These are phyloP conservation scores for Gossypium turneri DNA, from an alignment of 345 rosid species.

Conservation along the genomic window DNA sequence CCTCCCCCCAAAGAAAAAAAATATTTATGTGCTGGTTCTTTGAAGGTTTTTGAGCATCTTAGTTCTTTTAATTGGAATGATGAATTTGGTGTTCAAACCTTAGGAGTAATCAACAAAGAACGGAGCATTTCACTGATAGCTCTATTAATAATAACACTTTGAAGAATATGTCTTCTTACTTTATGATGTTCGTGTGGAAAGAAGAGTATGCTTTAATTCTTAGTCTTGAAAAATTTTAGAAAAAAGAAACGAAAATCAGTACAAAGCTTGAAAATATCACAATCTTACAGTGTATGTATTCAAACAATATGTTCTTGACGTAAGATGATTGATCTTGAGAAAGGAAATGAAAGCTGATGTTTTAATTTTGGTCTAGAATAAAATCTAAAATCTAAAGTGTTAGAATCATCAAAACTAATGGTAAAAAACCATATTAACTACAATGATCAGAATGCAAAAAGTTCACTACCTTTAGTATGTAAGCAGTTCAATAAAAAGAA, in stretches of 20 bases:
- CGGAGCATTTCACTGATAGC: background rate
- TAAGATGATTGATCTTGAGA: background rate
- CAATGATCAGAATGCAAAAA: background rate
- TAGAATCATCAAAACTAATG: background rate
- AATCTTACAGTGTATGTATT: background rate
- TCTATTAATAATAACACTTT: background rate
- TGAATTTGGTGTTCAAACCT: background rate
- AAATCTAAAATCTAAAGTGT: background rate
- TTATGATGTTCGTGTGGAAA: background rate
- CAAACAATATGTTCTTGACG: background rate
- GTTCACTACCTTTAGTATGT: background rate
- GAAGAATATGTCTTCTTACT: no score
- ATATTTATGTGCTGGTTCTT: background rate
- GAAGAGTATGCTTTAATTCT: background rate
- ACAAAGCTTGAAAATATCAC: background rate
- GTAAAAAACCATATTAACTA: background rate
- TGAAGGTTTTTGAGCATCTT: background rate
- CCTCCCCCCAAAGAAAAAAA: background rate
- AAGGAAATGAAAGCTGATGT: background rate
- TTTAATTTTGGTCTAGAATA: background rate
- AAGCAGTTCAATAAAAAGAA: background rate
- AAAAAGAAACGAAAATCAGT: background rate
- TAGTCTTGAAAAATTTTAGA: background rate
- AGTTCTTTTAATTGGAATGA: slow-evolving; percentile 2
- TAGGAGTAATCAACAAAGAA: background rate